Base-by-base conservation (phyloP, 805 yeast genomes). In the Barnettozyma sp. region DNA sequence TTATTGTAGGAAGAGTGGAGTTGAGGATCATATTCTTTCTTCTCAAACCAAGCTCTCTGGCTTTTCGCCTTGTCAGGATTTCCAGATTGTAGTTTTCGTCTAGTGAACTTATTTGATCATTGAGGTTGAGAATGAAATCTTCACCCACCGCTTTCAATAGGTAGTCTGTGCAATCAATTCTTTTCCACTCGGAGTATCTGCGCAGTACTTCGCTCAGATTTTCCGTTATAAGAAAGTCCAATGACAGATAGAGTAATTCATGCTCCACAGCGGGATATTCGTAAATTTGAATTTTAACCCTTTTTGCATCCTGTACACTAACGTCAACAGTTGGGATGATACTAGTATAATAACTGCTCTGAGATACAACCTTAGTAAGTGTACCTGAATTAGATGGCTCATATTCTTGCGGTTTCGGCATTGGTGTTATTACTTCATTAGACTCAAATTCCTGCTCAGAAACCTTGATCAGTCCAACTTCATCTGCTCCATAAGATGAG, bases 401-500 rank as follows among this genome's bases (percentile, higher is more conserved):
- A 6, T 30, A 28, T 24, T 36, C 34, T 12, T 33, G 24, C 6
- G 35, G 43, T 0, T 35, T 12, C 6, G 81, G 73, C 24, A 74
- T 59, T 4, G 88, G 86, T 1, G 83, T 70, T 6, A 58, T 58
- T 2, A 38, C 44, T 36, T 73, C 76, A 51, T 82, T 79, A 19
- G 48, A 49, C n/a, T 51, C 35, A 23, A 59, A 59, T 39, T 76
- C 65, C 3, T 54, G 49, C n/a, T 65, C 69, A 2, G 62, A 47
- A 2, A 82, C 84, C 42, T 57, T 62, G 35, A 86, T 78, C 10
- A 92, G 54, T 0, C 94, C 95, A 38, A 92, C 72, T 45, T 86
- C 96, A 45, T 78, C 84, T 36, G 78, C 80, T 17, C 86, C 83
- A 55, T 86, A 84, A 0, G 90, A 75, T 3, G 76, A 64, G 19